Evolutionary conservation across 768 basidiomycete genomes (phyloP).

Genomic region (Lactifluus echinatus): DNA sequence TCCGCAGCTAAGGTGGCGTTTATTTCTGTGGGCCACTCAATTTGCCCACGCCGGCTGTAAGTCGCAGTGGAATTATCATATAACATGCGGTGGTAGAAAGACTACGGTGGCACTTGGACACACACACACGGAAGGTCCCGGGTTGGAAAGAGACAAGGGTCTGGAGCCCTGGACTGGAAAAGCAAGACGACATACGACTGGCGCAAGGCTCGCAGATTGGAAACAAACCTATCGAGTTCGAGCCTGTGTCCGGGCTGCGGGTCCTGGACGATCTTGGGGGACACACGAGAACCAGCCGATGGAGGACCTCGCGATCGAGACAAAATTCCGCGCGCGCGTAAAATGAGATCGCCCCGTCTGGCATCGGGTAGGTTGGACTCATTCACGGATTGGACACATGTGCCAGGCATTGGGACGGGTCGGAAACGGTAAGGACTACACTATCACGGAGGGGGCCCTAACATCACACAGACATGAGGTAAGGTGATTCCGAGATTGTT

Average conservation of each 20-base stretch:
- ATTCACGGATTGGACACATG: background rate
- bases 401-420: conserved; percentile 1
- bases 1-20: conserved; percentile 7
- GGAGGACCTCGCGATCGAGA: conserved; percentile 8
- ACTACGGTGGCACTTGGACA: conserved; percentile 1
- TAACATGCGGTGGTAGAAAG: conserved; percentile 4
- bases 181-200: background rate
- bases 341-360: background rate
- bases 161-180: background rate
- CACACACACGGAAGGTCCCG: conserved; percentile 1
- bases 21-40: background rate
- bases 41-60: conserved; percentile 14
- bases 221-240: background rate
- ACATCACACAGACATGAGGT: conserved; percentile 15
- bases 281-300: conserved; percentile 1
- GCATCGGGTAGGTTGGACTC: background rate
- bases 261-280: background rate
- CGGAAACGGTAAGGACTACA: conserved; percentile 1
- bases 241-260: background rate
- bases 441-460: conserved; percentile 1
- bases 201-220: background rate
- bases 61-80: conserved; percentile 11
- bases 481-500: conserved; percentile 1
- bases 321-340: background rate
- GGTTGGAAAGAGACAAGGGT: background rate